phyloP scores from a whole-genome alignment of 768 basidiomycete genomes.

The Suillus clintonianus region DNA sequence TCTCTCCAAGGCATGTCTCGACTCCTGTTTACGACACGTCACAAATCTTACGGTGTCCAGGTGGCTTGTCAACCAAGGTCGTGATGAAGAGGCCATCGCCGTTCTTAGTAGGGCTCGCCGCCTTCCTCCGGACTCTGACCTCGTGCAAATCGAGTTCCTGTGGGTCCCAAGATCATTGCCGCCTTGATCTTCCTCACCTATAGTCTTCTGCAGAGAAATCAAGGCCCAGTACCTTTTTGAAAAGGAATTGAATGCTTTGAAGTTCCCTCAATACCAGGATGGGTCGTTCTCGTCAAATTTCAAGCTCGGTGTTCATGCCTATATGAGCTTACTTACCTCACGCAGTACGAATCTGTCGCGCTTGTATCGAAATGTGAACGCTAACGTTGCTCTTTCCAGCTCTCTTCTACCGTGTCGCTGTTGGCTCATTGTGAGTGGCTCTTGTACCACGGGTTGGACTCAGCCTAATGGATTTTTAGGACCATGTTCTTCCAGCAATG shows the following conservation, averaged over 20 bases:
- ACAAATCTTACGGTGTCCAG: slow-evolving; percentile 29
- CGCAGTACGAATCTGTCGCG: slow-evolving; percentile 29
- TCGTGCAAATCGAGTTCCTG: slow-evolving; percentile 76
- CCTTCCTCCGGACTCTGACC: slow-evolving; percentile 55
- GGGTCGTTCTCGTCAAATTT: slow-evolving; percentile 56
- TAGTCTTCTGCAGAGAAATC: slow-evolving; percentile 51
- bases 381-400: slow-evolving; percentile 33
- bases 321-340: slow-evolving; percentile 59
- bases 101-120: slow-evolving; percentile 64
- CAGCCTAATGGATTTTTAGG: slow-evolving; percentile 24
- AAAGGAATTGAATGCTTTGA: slow-evolving; percentile 55
- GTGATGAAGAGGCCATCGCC: slow-evolving; percentile 70
- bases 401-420: slow-evolving; percentile 61
- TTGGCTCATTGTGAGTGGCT: slow-evolving; percentile 53
- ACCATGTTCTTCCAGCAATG: slow-evolving; percentile 85
- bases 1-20: slow-evolving; percentile 61
- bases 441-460: background rate
- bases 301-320: slow-evolving; percentile 61
- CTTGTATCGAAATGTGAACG: background rate
- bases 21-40: background rate
- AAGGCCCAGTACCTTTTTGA: slow-evolving; percentile 76
- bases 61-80: slow-evolving; percentile 77
- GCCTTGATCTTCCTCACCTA: background rate
- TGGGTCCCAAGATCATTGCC: slow-evolving; percentile 36
- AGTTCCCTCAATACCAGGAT: slow-evolving; percentile 68